Conservation (phyloP, 345 rosid species). For the Rhodamnia rubescens region DNA sequence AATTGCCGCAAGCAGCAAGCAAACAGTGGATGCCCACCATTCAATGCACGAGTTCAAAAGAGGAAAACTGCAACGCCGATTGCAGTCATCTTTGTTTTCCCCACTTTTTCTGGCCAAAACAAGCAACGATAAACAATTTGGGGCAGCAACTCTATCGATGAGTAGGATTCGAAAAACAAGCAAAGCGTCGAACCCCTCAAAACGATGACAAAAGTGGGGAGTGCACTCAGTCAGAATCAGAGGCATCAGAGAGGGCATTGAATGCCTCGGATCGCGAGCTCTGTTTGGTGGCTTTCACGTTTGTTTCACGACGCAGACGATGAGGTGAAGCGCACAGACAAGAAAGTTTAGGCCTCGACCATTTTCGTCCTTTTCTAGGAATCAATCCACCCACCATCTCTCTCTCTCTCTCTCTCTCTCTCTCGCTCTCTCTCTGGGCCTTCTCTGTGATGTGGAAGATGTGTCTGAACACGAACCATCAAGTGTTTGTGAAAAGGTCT, state of each 20-base stretch:
- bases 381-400: not conserved
- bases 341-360: not conserved
- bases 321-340: not conserved
- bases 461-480: not conserved
- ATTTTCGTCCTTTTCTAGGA: not conserved
- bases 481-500: not conserved
- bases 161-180: too few species aligned
- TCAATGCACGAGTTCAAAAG: not conserved
- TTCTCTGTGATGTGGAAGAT: not conserved
- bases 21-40: not conserved
- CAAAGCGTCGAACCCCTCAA: not conserved
- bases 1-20: not conserved
- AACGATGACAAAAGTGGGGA: not conserved
- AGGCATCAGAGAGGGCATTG: not conserved
- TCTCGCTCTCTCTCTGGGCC: not conserved
- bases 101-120: not conserved
- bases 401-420: not conserved
- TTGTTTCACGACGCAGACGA: not conserved
- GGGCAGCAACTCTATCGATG: too few species aligned
- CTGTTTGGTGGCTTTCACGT: conserved; percentile 20
- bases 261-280: conserved; percentile 22
- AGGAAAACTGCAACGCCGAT: not conserved
- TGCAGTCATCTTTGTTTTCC: not conserved
- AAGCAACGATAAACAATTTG: not conserved
- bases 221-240: not conserved